Percentiles rank a stretch among this genome's conserved stretches.
Evolutionary conservation across 73 alveolate species (phyloP).

Genomic region (Paramecium sonneborni): DNA sequence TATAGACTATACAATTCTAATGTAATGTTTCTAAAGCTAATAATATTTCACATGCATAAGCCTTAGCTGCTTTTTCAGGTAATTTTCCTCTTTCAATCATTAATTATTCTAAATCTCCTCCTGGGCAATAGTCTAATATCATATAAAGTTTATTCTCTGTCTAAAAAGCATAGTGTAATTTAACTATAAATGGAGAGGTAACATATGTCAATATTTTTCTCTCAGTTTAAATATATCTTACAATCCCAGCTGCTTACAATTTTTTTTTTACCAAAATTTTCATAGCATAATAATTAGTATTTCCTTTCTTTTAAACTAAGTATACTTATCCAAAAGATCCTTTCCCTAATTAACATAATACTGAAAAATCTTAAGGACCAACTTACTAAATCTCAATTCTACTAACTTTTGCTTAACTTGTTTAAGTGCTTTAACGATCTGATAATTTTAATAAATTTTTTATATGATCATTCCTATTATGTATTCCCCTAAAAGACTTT

Average conservation of each 20-base stretch:
- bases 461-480: neutral
- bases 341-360: slow-evolving; percentile 81
- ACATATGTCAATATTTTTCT: slow-evolving; percentile 84
- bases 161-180: slow-evolving; percentile 92
- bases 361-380: slow-evolving; percentile 74
- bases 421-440: neutral
- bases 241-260: slow-evolving; percentile 9
- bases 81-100: slow-evolving; percentile 84
- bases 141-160: slow-evolving; percentile 90
- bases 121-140: slow-evolving; percentile 97
- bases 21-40: slow-evolving; percentile 97
- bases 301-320: slow-evolving; percentile 78
- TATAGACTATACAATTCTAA: slow-evolving; percentile 87
- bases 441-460: neutral
- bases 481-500: neutral
- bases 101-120: slow-evolving; percentile 95
- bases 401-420: neutral
- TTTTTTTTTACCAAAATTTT: slow-evolving; percentile 83
- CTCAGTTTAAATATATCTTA: slow-evolving; percentile 74
- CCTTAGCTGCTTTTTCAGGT: slow-evolving; percentile 85
- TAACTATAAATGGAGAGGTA: slow-evolving; percentile 93
- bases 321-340: slow-evolving; percentile 95
- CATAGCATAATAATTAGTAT: slow-evolving; percentile 86
- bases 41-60: slow-evolving; percentile 91
- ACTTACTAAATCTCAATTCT: slow-evolving; percentile 34